Conservation (phyloP, 208 protist species). For the Chromosphaera perkinsii region DNA sequence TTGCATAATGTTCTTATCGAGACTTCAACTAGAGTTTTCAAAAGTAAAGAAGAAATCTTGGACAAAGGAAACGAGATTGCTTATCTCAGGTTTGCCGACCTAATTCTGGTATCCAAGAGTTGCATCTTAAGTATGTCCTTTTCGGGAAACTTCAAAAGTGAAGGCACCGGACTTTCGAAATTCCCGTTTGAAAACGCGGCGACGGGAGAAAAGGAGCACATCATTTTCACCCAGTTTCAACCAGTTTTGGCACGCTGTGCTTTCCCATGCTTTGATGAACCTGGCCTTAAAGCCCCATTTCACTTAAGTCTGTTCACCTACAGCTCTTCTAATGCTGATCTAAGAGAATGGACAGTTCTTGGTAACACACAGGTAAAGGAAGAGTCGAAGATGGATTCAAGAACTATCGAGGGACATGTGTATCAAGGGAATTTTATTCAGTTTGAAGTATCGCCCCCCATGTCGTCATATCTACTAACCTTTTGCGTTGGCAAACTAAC, state of each 20-base stretch:
- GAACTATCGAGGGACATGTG: too few species aligned
- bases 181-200: background rate
- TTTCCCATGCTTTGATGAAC: conserved; percentile 65
- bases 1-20: background rate
- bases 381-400: background rate
- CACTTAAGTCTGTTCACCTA: background rate
- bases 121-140: background rate
- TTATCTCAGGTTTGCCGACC: too few species aligned
- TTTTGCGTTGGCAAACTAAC: conserved; percentile 81
- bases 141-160: background rate
- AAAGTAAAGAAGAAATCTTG: background rate
- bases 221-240: conserved; percentile 16
- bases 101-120: too few species aligned
- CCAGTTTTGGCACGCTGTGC: conserved; percentile 36
- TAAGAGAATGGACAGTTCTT: background rate
- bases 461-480: conserved; percentile 92
- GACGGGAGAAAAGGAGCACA: background rate
- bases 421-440: conserved; percentile 36
- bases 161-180: background rate
- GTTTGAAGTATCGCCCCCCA: conserved; percentile 63
- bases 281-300: conserved; percentile 20
- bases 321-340: background rate
- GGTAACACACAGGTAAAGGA: background rate
- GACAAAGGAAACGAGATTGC: background rate
- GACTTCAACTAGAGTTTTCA: background rate